Base-by-base conservation (phyloP, 2,329 filamentous ascomycete species). In the Magnaporthiopsis poae region DNA sequence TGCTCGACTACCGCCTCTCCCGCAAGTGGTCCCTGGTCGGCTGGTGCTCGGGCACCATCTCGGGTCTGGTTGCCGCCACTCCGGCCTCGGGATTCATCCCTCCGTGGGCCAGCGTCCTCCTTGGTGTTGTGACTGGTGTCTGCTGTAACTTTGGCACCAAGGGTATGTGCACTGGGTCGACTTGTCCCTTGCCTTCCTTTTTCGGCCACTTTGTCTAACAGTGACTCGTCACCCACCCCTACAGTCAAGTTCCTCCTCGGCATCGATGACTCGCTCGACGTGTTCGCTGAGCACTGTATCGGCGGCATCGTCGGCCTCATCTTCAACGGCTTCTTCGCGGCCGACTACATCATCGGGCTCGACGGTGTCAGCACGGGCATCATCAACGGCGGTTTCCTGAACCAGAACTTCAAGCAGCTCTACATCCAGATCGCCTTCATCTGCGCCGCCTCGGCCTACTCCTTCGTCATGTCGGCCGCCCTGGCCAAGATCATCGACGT, bases 1-100 rank as follows among this genome's bases (percentile, higher is more conserved):
- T 98, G 63, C 91, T 98, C 73, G 95, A 99, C 85, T 98, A 89
- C 86, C 90, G 95, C 68, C 87, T 98, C 68, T 92, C 92, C 68
- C 88, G 88, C 79, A 97, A 97, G 82, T 96, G 93, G 92, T 96
- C 84, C 60, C 88, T 90, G 79, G 88, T 90, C 69, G 88, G 88
- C 71, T 89, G 87, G 86, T 90, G 88, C 77, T 90, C 87, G 15
- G 88, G 88, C 67, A 85, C 85, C 71, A 90, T 90, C 70, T 89
- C 86, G 33, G 88, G 88, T 66, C 86, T 90, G 62, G 88, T 90
- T 64, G 86, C 88, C 68, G 88, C 88, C 64, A 90, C 88, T 36
- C 88, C 88, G 21, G 87, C 87, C 33, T 88, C 87, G 60, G 88
- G 88, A 71, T 88, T 87, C 75, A 83, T 90, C 70, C 82, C 86